Percentiles rank a stretch among this genome's conserved stretches.
phyloP scores from a whole-genome alignment of 768 basidiomycete genomes.

The Boletus pseudo-olivaceus region DNA sequence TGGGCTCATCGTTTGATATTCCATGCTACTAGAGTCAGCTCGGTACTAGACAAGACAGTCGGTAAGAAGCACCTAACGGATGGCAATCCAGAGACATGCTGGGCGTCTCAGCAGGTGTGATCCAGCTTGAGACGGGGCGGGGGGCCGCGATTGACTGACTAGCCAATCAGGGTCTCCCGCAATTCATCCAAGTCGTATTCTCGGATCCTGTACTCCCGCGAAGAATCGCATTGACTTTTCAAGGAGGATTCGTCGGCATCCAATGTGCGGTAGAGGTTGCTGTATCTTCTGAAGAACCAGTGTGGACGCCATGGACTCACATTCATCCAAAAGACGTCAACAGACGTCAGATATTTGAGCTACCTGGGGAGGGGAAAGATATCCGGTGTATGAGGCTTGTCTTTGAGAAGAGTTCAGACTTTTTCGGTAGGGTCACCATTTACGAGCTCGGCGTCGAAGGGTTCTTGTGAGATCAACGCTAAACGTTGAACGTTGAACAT shows the following conservation, averaged over 20 bases:
- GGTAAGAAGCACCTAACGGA: slow-evolving; percentile 72
- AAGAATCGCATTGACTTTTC: slow-evolving; percentile 64
- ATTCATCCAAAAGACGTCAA: slow-evolving; percentile 83
- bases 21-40: slow-evolving; percentile 59
- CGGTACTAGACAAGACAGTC: slow-evolving; percentile 69
- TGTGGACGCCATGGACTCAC: slow-evolving; percentile 50
- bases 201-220: slow-evolving; percentile 48
- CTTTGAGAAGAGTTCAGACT: slow-evolving; percentile 81
- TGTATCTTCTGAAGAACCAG: slow-evolving; percentile 28
- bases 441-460: slow-evolving; percentile 54
- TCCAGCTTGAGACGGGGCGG: slow-evolving; percentile 1
- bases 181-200: slow-evolving; percentile 69
- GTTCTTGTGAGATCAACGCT: not conserved
- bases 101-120: slow-evolving; percentile 75
- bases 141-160: slow-evolving; percentile 6
- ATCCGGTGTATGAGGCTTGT: slow-evolving; percentile 56
- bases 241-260: slow-evolving; percentile 82
- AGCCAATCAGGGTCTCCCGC: slow-evolving; percentile 63
- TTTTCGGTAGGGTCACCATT: slow-evolving; percentile 76
- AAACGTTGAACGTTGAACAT: not conserved
- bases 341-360: slow-evolving; percentile 62
- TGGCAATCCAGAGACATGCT: slow-evolving; percentile 73
- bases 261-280: slow-evolving; percentile 50
- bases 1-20: slow-evolving; percentile 2
- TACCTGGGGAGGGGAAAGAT: slow-evolving; percentile 29